Base-by-base conservation (phyloP, 129 eudicot species). In the Gnaphalium uliginosum region DNA sequence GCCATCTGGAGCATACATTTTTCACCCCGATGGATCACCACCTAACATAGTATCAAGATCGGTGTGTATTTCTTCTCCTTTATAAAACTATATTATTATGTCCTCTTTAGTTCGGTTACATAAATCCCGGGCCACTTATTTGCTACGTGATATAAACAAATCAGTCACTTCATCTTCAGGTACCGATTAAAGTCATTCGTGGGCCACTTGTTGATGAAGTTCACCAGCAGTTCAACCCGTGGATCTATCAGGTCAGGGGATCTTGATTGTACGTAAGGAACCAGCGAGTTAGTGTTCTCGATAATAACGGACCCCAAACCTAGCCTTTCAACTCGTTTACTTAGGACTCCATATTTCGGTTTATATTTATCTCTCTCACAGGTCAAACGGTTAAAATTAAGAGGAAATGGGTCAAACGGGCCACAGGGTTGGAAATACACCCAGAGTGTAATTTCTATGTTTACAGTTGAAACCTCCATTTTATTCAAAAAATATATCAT, bases 151-250 rank as follows among this genome's bases (percentile, higher is more conserved):
- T 35, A 69, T 48, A 23, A 67, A 66, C 80, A 30, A 48, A 79
- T 61, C 21, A 22, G 59, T 70, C 58, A 41, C 50, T 84, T 32
- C 43, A 37, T 19, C 32, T 84, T 68, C 79, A 92, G 97, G 92
- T 88, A 81, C 90, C 98, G 2, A 50, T 90, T 22, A 82, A 83
- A 77, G 86, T 93, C 81, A 75, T 81, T 14, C 90, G 89, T 59
- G 98, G 98, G 69, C 89, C 92, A 43, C 89, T 93, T 69, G 92
- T 90, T 24, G 92, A 93, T 83, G 98, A 93, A 81, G 86, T 90
- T 82, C 95, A 88, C 78, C 98, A 93, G 78, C 87, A 83, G 33
- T 93, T 93, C 75, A 84, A 60, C 78, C 78, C 96, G 43, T 93
- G 98, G 98, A 88, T 93, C 74, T 88, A 84, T 78, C 98, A 93